Evolutionary conservation across 257 asterid genomes (phyloP).

Genomic region (Penstemon newberryi): DNA sequence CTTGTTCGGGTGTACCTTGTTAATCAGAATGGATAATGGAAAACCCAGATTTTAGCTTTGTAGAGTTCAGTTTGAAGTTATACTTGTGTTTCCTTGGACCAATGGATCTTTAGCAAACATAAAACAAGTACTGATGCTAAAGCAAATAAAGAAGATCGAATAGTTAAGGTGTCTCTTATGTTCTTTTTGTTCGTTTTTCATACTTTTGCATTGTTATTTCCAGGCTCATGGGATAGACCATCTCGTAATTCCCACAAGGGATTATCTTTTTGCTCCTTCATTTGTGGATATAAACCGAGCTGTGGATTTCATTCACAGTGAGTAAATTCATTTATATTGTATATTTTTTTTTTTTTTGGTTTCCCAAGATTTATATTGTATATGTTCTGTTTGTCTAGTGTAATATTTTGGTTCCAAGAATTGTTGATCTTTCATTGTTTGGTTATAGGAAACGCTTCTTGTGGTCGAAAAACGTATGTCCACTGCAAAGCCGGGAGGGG

Average conservation of each 20-base stretch:
- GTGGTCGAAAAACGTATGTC: conserved; percentile 73
- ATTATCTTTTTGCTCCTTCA: conserved; percentile 93
- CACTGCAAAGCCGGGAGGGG: conserved; percentile 98
- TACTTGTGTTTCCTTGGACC: neutral
- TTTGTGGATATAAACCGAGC: conserved; percentile 76
- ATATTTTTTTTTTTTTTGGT: too few species aligned
- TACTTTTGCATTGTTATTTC: conserved; percentile 25
- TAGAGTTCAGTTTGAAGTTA: neutral
- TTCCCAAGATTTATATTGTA: neutral
- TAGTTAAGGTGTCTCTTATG: neutral
- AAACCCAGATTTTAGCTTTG: neutral
- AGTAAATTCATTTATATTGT: conserved; percentile 19
- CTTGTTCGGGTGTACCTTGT: too few species aligned
- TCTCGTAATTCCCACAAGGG: conserved; percentile 93
- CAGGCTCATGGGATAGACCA: conserved; percentile 92
- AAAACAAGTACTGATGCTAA: too few species aligned
- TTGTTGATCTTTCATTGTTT: conserved; percentile 22
- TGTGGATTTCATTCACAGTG: conserved; percentile 83
- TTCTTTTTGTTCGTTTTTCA: conserved; percentile 6
- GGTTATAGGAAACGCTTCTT: conserved; percentile 57
- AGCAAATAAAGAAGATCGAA: neutral
- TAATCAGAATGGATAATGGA: neutral
- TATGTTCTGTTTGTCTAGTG: neutral
- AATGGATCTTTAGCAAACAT: too few species aligned
- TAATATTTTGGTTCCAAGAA: neutral